Base-by-base conservation (phyloP, 495 filamentous ascomycete species). In the Copromyces sp. region DNA sequence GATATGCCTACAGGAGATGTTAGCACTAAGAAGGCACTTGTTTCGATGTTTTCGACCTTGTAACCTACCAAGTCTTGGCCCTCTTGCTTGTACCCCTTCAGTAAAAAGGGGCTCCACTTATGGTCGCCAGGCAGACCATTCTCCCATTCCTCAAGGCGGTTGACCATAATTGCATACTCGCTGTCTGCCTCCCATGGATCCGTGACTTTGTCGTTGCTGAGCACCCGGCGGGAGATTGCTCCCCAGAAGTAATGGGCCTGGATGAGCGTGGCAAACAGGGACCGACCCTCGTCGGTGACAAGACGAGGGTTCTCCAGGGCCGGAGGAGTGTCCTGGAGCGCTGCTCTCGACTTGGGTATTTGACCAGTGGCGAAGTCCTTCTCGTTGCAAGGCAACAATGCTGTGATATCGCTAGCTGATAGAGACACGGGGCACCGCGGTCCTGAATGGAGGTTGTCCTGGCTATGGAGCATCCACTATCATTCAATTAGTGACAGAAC, bases 401-500 rank as follows among this genome's bases (percentile, higher is more conserved):
- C 79, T 1, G 84, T 86, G 69, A 87, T 86, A 68, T 87, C 85
- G 42, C 79, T 78, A 4, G 83, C 82, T 8, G 81, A 78, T n/a
- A 87, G 73, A 0, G 84, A 81, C 7, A 84, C 74, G 7, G 85
- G 85, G 39, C 82, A 82, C 38, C 79, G 81, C 4, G 83, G 82
- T 0, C 84, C 84, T 0, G 84, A 85, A 70, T 84, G 82, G 35
- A 87, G 80, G 70, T 86, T 86, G 61, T 86, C 84, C 73, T 87
- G 85, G 74, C 83, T 85, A 74, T 85, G 83, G 73, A 84, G 72
- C 84, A 85, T 86, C 84, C 84, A 85, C 82, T 86, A 53, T 8
- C 8, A 14, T 14, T 38, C 12, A 37, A 72, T 76, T 45, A 79
- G 70, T 38, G 70, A 12, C 2, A 20, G 16, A 14, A 3, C 53